Evolutionary conservation across 2,329 filamentous ascomycete species (phyloP), one percentile per base, ranked within the genome.

Genomic region (Diaporthe sp.): DNA sequence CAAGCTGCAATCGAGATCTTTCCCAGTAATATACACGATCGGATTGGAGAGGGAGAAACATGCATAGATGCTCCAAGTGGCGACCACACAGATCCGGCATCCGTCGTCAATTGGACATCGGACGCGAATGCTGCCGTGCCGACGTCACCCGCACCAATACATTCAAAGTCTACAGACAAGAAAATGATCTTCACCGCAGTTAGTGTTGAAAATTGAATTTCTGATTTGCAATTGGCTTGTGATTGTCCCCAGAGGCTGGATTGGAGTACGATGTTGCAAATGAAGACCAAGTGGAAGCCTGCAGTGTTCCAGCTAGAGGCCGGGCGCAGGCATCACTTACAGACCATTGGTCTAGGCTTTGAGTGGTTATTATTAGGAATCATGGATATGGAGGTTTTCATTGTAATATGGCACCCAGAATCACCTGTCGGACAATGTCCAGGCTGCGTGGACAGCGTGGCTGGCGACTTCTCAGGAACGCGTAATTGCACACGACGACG

Each of bases 401-500:
- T 28, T 39, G 9, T 61, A 9, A 12, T 9, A 25, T 42, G 58
- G n/a, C 9, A 25, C 37, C 34, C 37, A 2, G 15, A 42, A 63
- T 44, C n/a, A 28, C 17, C 44, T 5, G n/a, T 15, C 20, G 58
- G 37, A 44, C 13, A 42, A 42, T 28, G 13, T 63, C 37, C n/a
- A 39, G 9, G 37, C 58, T 37, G 58, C 37, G 37, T 61, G 34
- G 58, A 37, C 12, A n/a, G 37, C n/a, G 58, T 63, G 37, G 58
- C 58, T 63, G 58, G 20, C 39, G 58, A 44, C 37, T 25, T 17
- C 37, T 12, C 13, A 44, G n/a, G n/a, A 44, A 63, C 58, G 37
- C 58, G 37, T 63, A 28, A 63, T 28, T 28, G 58, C 37, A 63
- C 58, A 63, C 58, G 58, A 63, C 58, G 44, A n/a, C 34, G 9